Percentiles rank a stretch among this genome's conserved stretches.
Evolutionary conservation across 176 grass and related monocot species (phyloP).

Genomic region (Zoysia japonica): DNA sequence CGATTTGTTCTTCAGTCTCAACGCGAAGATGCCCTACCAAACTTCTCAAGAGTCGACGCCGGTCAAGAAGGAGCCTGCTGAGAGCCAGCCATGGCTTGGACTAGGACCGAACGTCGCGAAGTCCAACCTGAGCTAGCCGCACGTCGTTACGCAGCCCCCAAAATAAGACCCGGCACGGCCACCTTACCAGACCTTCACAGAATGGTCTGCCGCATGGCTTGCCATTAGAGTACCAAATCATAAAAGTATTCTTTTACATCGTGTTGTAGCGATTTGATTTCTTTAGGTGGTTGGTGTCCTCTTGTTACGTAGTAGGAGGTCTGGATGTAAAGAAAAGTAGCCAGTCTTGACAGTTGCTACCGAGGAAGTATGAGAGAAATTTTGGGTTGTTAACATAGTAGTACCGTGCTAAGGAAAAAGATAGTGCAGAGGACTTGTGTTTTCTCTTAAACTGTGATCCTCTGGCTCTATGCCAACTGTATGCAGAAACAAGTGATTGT

Average conservation of each 20-base stretch:
- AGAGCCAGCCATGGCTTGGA: conserved; percentile 82
- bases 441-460: conserved; percentile 25
- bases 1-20: conserved; percentile 55
- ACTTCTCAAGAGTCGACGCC: conserved; percentile 38
- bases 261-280: conserved; percentile 15
- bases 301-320: conserved; percentile 35
- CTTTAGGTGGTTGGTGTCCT: conserved; percentile 30
- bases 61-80: conserved; percentile 54
- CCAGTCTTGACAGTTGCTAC: conserved; percentile 36
- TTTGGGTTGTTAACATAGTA: conserved; percentile 58
- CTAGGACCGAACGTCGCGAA: conserved; percentile 49
- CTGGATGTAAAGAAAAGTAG: conserved; percentile 62
- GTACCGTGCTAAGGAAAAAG: conserved; percentile 50
- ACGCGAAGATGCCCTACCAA: conserved; percentile 73
- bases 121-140: conserved; percentile 27
- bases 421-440: conserved; percentile 27
- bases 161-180: conserved; percentile 31
- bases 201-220: conserved; percentile 25
- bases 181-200: conserved; percentile 19
- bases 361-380: conserved; percentile 39
- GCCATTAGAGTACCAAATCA: conserved; percentile 39
- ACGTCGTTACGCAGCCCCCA: neutral
- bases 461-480: conserved; percentile 36
- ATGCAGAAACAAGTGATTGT: conserved; percentile 45
- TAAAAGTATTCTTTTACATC: conserved; percentile 34